Evolutionary conservation across 1,284 basidiomycete genomes (phyloP), one percentile per base, ranked within the genome.

Genomic region (Takashimella koratensis): DNA sequence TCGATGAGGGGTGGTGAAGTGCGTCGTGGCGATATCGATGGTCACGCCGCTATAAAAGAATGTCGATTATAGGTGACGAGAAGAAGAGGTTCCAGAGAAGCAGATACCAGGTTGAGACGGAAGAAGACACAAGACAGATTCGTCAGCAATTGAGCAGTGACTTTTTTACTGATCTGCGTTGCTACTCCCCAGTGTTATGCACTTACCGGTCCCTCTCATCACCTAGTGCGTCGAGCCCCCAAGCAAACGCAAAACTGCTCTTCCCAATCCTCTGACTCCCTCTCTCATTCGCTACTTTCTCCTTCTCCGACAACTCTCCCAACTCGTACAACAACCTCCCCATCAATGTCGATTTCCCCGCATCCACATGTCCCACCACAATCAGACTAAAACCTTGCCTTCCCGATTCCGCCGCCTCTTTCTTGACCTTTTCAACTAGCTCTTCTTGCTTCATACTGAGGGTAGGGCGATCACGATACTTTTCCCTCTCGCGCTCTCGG

Each of bases 321-420:
- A 96, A 80, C 60, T 98, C 96, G 70, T 96, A 94, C 43, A 98
- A 73, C 58, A 99, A 72, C 49, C 94, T 81, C 0, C 95, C 95
- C 92, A 98, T 98, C 43, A 99, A 76, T 0, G 95, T 99, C 10
- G 94, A 97, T 76, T 99, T 99, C 47, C 95, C 95, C 13, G 96
- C 95, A 76, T 99, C 95, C 56, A 99, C 95, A 68, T 98, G 95
- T 22, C 95, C 94, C 49, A 98, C 87, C 40, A 98, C 92, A 19
- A 98, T 88, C 60, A 98, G 77, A 69, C 87, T 95, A 45, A 98
- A 78, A 30, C 80, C 82, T 65, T 84, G 86, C 74, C 86, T 90
- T 22, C 79, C 81, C 22, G 77, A 77, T 47, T 79, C 77, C 25
- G 80, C 80, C 57, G 82, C 78, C 19, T 79, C 79, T 46, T 83